phyloP scores from a whole-genome alignment of 2,329 filamentous ascomycete species.

The Mycosphaerella sp. region DNA sequence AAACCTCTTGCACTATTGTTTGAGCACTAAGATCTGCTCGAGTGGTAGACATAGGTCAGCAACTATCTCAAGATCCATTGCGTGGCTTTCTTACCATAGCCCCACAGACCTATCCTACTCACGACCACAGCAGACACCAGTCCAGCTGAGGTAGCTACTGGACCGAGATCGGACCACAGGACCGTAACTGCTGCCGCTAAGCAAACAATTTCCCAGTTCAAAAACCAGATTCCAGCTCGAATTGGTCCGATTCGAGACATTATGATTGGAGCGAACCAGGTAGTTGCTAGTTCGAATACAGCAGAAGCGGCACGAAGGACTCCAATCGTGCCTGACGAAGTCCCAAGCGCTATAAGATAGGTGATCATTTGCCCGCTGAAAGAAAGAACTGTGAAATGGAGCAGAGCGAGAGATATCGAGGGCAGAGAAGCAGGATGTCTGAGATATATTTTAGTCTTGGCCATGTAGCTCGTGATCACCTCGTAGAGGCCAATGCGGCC shows the following conservation, averaged over 20 bases:
- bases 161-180: conserved; percentile 27
- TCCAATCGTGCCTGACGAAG: conserved; percentile 49
- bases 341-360: conserved; percentile 48
- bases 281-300: conserved; percentile 54
- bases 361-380: conserved; percentile 60
- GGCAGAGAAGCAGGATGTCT: conserved; percentile 53
- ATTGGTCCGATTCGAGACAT: conserved; percentile 48
- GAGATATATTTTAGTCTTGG: conserved; percentile 41
- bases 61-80: too few relatives aligned
- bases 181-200: conserved; percentile 39
- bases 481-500: conserved; percentile 2
- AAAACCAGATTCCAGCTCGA: conserved; percentile 64
- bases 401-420: conserved; percentile 53
- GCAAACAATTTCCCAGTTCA: conserved; percentile 60
- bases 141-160: conserved; percentile 19
- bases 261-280: conserved; percentile 53
- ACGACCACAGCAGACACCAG: conserved; percentile 39
- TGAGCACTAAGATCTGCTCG: conserved; percentile 40
- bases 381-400: conserved; percentile 57
- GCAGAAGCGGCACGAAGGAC: conserved; percentile 50
- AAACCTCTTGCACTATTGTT: conserved; percentile 42
- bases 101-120: conserved; percentile 43
- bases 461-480: conserved; percentile 11
- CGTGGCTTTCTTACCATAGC: conserved; percentile 28
- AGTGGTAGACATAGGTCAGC: too few relatives aligned